A percentile compares a stretch with the other conserved stretches of the same genome.
Conservation (phyloP, 495 filamentous ascomycete species). For the Penicillium ucsense region DNA sequence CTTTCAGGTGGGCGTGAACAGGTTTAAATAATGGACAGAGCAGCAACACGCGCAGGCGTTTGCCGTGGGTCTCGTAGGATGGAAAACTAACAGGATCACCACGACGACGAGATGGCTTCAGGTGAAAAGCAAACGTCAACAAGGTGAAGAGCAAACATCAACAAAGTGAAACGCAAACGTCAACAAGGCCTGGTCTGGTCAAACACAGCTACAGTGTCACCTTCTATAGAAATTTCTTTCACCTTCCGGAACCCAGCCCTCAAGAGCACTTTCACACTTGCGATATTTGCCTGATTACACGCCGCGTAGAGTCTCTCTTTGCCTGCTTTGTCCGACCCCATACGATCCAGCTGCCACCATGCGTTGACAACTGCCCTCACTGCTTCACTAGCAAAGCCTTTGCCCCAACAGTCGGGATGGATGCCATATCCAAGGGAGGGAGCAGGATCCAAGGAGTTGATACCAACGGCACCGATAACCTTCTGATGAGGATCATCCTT, state of each 20-base stretch:
- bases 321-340: not conserved
- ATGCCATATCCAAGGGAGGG: constrained; percentile 20
- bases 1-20: too few species aligned
- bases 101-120: too few species aligned
- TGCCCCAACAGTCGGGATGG: constrained; percentile 18
- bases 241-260: constrained; percentile 11
- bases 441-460: constrained; percentile 17
- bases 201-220: constrained; percentile 12
- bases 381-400: constrained; percentile 14
- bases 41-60: too few species aligned
- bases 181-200: constrained; percentile 2
- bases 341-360: constrained; percentile 12
- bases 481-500: constrained; percentile 8
- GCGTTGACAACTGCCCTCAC: constrained; percentile 12
- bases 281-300: constrained; percentile 14
- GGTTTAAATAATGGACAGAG: too few species aligned
- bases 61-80: too few species aligned
- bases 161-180: too few species aligned
- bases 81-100: too few species aligned
- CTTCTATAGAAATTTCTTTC: constrained; percentile 7
- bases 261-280: constrained; percentile 16
- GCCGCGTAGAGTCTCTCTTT: constrained; percentile 13
- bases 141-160: not conserved
- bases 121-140: too few species aligned
- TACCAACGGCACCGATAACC: constrained; percentile 13